phyloP scores from a whole-genome alignment of 2,329 filamentous ascomycete species.

The Diaporthe citriasiana region DNA sequence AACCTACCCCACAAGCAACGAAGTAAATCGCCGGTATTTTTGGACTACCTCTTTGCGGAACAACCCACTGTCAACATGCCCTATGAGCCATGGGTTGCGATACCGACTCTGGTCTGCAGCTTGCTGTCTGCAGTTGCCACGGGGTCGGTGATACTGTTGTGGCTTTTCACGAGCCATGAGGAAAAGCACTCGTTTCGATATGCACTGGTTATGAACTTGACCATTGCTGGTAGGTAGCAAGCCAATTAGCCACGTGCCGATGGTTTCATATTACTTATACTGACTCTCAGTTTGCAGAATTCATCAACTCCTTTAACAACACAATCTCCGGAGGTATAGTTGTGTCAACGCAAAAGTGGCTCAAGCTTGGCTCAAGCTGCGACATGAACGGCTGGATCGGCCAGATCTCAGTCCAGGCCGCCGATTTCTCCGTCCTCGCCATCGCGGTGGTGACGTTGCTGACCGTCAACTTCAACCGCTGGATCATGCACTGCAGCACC shows the following conservation, averaged over 20 bases:
- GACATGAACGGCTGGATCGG: constrained; percentile 39
- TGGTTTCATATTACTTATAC: not conserved
- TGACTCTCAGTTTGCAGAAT: constrained; percentile 18
- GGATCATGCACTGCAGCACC: constrained; percentile 29
- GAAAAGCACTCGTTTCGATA: constrained; percentile 39
- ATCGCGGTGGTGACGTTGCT: constrained; percentile 37
- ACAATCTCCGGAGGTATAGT: constrained; percentile 37
- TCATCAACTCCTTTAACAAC: constrained; percentile 40
- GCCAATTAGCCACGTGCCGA: too few species aligned
- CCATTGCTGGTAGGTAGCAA: constrained; percentile 28
- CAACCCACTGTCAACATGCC: not conserved
- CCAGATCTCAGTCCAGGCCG: constrained; percentile 40
- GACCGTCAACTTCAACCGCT: constrained; percentile 36
- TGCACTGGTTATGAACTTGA: constrained; percentile 39
- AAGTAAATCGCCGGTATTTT: not conserved
- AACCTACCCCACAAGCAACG: not conserved
- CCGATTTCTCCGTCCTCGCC: constrained; percentile 41
- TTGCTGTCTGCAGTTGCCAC: constrained; percentile 38
- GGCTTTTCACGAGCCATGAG: constrained; percentile 30
- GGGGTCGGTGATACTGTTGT: constrained; percentile 38
- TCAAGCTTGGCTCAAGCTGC: constrained; percentile 24
- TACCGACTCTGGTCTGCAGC: constrained; percentile 41
- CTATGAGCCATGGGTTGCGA: constrained; percentile 27
- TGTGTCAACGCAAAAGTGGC: constrained; percentile 5
- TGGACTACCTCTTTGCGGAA: not conserved